A percentile compares a stretch with the other conserved stretches of the same genome.
phyloP scores from a whole-genome alignment of 352 stramenopile genomes.

The Pythium sp. region DNA sequence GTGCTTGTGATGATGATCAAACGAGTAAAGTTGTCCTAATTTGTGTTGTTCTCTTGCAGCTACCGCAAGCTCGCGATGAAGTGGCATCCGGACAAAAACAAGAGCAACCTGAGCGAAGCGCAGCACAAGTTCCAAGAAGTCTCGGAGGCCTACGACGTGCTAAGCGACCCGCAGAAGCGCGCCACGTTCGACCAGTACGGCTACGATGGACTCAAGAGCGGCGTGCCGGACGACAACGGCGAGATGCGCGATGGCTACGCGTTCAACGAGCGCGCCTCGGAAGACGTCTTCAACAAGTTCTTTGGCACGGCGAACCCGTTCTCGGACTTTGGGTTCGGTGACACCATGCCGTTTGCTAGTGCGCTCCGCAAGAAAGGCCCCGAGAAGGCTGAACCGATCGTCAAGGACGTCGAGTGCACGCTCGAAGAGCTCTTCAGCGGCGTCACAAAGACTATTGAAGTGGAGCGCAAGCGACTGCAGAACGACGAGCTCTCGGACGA shows the following conservation, averaged over 20 bases:
- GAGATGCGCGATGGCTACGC: constrained; percentile 80
- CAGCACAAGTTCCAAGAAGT: constrained; percentile 95
- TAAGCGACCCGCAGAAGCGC: constrained; percentile 90
- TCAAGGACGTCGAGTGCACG: constrained; percentile 66
- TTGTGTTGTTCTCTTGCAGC: constrained; percentile 20
- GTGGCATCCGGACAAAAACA: constrained; percentile 96
- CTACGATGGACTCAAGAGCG: constrained; percentile 92
- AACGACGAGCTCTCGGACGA: constrained; percentile 78
- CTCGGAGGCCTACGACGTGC: constrained; percentile 92
- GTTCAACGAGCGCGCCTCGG: constrained; percentile 88
- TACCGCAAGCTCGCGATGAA: constrained; percentile 94
- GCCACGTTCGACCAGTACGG: constrained; percentile 94
- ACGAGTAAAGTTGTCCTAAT: neutral
- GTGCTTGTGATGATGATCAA: neutral
- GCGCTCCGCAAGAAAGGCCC: constrained; percentile 68
- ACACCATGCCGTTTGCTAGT: constrained; percentile 81
- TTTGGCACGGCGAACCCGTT: constrained; percentile 93
- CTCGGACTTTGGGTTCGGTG: constrained; percentile 87
- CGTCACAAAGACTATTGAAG: constrained; percentile 82
- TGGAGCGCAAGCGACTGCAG: constrained; percentile 81
- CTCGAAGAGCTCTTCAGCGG: constrained; percentile 92
- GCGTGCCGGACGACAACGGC: constrained; percentile 76
- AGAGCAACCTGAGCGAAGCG: constrained; percentile 76
- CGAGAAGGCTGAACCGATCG: constrained; percentile 77
- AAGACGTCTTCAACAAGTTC: constrained; percentile 92